Evolutionary conservation across 345 rosid genomes (phyloP).

Genomic region (Boechera divaricarpa): DNA sequence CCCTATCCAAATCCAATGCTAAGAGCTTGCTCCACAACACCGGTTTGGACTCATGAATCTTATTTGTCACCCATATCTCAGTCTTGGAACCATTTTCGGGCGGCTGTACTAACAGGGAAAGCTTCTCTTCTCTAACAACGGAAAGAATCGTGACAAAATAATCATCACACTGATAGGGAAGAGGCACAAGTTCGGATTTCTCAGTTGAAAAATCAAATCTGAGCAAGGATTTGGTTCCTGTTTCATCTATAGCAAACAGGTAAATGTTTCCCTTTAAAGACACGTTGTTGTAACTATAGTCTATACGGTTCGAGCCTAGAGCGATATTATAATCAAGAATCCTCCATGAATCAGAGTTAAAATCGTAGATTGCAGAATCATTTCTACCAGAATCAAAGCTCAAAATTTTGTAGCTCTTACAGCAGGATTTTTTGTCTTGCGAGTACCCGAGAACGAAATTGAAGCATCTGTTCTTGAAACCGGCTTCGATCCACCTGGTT

Average conservation of each 20-base stretch:
- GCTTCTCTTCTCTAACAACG: neutral
- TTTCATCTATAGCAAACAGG: neutral
- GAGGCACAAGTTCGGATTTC: neutral
- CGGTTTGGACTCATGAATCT: no score
- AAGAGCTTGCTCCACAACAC: neutral
- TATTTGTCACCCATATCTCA: no score
- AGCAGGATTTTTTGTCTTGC: neutral
- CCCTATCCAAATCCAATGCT: neutral
- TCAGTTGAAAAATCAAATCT: neutral
- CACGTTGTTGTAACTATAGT: neutral
- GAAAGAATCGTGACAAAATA: neutral
- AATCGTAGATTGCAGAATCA: neutral
- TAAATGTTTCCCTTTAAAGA: neutral
- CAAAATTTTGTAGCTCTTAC: neutral
- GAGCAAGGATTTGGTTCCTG: neutral
- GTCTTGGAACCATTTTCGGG: no score
- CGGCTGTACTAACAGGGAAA: no score
- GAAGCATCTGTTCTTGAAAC: no score
- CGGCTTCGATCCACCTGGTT: no score
- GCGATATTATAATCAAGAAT: neutral
- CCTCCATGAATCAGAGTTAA: neutral
- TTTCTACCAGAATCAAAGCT: accelerated
- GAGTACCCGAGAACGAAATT: no score
- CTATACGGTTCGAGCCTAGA: neutral
- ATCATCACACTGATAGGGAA: neutral